Base-by-base conservation (phyloP, 1,284 basidiomycete species). In the Abortiporus biennis region DNA sequence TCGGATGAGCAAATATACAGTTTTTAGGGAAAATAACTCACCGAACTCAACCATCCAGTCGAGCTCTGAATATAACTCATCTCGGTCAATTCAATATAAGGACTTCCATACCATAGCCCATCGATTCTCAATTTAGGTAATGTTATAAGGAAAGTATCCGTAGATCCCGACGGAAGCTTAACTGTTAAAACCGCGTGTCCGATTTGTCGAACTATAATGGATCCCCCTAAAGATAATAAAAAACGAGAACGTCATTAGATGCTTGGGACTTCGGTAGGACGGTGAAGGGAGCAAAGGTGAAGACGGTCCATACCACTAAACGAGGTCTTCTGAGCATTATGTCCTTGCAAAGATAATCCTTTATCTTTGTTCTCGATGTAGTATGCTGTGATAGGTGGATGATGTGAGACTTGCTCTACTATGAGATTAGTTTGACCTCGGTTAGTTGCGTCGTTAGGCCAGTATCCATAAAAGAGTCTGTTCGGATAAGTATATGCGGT, bases 391-490 rank as follows among this genome's bases (percentile, higher is more conserved):
- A 93, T 85, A 4, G 91, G 89, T 3, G 92, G 92, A 63, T 95
- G 92, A 58, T 95, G 93, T 21, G 92, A 95, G 40, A 97, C 94
- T 66, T 99, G 95, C 69, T 99, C 95, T n/a, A 95, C 90, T 29
- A 88, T 76, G 22, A 99, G 76, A 36, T 74, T 72, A 12, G 91
- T 94, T 61, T 87, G 77, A n/a, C 90, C 90, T 17, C 85, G 80
- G n/a, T 78, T 80, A 47, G 80, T 68, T 49, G 71, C 68, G 57
- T 88, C 84, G 1, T 11, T 12, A 6, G 92, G 88, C 94, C 95
- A 99, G 47, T 72, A 63, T 37, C 95, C 95, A 53, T 93, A 92
- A 70, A 98, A 98, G 30, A 93, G 69, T 61, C 85, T 86, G 47
- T 3, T 38, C 3, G 21, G 15, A 11, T 22, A 40, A 24, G 34